Conservation (phyloP, 108 stramenopile species). For the Cylindrotheca closterium region DNA sequence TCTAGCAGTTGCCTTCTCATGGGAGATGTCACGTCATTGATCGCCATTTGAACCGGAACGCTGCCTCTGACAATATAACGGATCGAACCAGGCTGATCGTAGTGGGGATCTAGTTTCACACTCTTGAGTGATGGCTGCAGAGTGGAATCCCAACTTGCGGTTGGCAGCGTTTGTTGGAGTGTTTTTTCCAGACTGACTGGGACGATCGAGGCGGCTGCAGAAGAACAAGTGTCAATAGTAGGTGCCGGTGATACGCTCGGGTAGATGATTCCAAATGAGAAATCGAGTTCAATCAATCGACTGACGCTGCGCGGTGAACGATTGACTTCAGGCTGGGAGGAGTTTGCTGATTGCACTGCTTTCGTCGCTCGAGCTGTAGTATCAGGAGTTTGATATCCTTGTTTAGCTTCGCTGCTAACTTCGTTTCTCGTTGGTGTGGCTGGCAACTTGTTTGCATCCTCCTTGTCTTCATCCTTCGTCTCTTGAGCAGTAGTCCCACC, state of each 20-base stretch:
- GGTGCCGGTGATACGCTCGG: neutral
- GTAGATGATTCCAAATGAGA: neutral
- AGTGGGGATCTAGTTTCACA: neutral
- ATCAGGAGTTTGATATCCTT: too few relatives aligned
- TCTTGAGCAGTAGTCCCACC: neutral
- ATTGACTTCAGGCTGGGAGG: neutral
- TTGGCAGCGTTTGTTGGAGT: neutral
- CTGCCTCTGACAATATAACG: neutral
- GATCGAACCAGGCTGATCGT: neutral
- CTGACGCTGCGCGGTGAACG: neutral
- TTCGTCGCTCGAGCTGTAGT: too few relatives aligned
- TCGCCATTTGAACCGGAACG: neutral
- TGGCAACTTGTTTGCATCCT: too few relatives aligned
- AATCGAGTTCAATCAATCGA: neutral
- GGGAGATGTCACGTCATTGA: neutral
- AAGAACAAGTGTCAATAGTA: neutral
- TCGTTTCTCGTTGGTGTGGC: too few relatives aligned
- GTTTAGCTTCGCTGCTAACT: too few relatives aligned
- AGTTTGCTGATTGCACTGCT: neutral
- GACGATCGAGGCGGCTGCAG: neutral
- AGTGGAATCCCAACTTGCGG: neutral
- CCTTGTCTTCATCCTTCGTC: neutral
- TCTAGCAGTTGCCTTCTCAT: neutral
- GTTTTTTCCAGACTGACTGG: neutral
- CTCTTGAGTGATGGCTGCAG: neutral